Base-by-base conservation (phyloP, 768 basidiomycete genomes). In the Pleurotus ostreatus region DNA sequence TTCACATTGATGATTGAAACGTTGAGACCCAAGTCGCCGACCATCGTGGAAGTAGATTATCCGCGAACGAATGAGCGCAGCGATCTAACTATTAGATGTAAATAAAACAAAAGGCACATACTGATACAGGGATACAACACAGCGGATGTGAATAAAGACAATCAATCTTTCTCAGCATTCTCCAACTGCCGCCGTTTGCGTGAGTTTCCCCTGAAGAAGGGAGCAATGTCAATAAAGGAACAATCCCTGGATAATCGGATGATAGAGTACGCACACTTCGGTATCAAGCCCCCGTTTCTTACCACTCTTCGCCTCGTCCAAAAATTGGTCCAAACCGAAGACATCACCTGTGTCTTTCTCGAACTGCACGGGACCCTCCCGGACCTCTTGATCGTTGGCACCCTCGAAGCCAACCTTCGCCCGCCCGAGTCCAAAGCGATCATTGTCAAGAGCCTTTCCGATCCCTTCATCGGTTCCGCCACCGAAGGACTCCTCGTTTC, bases 331-430 rank as follows among this genome's bases (percentile, higher is more conserved):
- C 60, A 98, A 78, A 60, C 96, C 96, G 66, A 98, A 98, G 16
- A 98, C 93, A 79, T 98, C 96, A n/a, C 85, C 82, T 1, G 89
- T 85, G 65, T 99, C 96, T 76, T 98, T 97, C 78, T 99, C 97
- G 66, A 99, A 99, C 66, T 98, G 94, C 41, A 99, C 97, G 20
- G 97, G 97, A 1, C 97, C 97, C 64, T 93, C 91, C 55, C 86
- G 75, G 23, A 88, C 78, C 67, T 94, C 94, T 67, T 90, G 89
- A 16, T 89, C 88, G 40, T 77, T 78, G 12, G 95, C 91, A 47
- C 96, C 96, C 68, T 96, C 93, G 66, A 98, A 98, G 20, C 95
- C 94, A 62, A 90, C 78, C 56, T 78, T 78, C 3, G 89, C 86
- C 59, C 85, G 85, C 15, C 96, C 97, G 18, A 99, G 76, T 22